Percentiles rank a stretch among this genome's conserved stretches.
phyloP scores from a whole-genome alignment of 805 yeast species.

The Groenewaldozyma salmanticensis region DNA sequence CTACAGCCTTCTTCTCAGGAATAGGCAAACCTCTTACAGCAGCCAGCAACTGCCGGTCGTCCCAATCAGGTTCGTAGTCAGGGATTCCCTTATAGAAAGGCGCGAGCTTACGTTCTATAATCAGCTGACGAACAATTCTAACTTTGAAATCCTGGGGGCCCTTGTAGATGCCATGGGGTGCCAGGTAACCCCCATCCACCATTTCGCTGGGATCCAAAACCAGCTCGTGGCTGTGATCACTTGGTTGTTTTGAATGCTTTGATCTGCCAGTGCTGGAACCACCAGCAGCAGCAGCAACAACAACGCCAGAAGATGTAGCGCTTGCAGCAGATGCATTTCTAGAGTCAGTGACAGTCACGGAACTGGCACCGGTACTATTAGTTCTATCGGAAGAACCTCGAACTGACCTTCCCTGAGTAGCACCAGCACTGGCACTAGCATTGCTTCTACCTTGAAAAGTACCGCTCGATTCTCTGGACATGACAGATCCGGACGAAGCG shows the following conservation, averaged over 20 bases:
- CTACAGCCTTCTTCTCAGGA: slow-evolving; percentile 7
- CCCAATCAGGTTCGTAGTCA: slow-evolving; percentile 65
- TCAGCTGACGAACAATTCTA: slow-evolving; percentile 58
- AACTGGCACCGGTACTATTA: not conserved
- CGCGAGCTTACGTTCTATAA: slow-evolving; percentile 62
- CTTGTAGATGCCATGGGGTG: slow-evolving; percentile 83
- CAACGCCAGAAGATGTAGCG: not conserved
- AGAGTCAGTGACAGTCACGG: not conserved
- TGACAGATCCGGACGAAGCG: not conserved
- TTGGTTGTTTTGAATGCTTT: not conserved
- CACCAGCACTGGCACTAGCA: not conserved
- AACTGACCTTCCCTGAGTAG: not conserved
- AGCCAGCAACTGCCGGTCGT: slow-evolving; percentile 53
- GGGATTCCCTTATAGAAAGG: slow-evolving; percentile 89
- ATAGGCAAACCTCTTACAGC: slow-evolving; percentile 25
- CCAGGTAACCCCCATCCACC: slow-evolving; percentile 91
- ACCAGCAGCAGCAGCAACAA: not conserved
- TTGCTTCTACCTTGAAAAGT: not conserved
- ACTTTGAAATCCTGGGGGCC: slow-evolving; percentile 66
- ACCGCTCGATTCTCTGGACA: not conserved
- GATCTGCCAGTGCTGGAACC: slow-evolving; percentile 1
- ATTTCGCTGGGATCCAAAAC: slow-evolving; percentile 37
- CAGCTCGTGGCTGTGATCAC: slow-evolving; percentile 7
- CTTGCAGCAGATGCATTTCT: not conserved
- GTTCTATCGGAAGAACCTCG: not conserved